Evolutionary conservation across 1,284 basidiomycete genomes (phyloP).

Genomic region (Rugosomyces carneus): DNA sequence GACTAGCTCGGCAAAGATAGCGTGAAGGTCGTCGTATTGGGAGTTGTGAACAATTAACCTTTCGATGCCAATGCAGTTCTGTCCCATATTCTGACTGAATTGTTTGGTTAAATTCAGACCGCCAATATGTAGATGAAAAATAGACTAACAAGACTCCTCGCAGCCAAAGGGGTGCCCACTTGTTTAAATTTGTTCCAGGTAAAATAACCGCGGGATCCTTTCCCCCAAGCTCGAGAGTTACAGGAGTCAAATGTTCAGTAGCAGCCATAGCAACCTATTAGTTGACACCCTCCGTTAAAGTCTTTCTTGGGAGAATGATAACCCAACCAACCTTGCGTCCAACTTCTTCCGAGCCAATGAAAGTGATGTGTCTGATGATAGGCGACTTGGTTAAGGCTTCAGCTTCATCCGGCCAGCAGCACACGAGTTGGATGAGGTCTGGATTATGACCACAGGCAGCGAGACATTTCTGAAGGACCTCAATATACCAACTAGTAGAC

Average conservation of each 20-base stretch:
- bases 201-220: conserved; percentile 79
- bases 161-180: conserved; percentile 74
- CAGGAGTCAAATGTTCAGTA: conserved; percentile 80
- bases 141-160: conserved; percentile 80
- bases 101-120: conserved; percentile 2
- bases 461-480: conserved; percentile 72
- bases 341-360: conserved; percentile 91
- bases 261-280: conserved; percentile 74
- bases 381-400: conserved; percentile 77
- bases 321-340: conserved; percentile 63
- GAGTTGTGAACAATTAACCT: conserved; percentile 79
- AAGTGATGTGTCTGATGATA: conserved; percentile 76
- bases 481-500: conserved; percentile 80
- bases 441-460: conserved; percentile 71
- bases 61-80: conserved; percentile 97
- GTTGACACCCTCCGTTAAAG: neutral
- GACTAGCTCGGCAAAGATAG: conserved; percentile 58
- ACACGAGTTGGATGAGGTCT: conserved; percentile 83
- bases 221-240: conserved; percentile 87
- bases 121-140: conserved; percentile 1
- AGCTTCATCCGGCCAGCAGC: conserved; percentile 86
- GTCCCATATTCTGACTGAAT: conserved; percentile 81
- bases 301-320: neutral
- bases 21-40: conserved; percentile 71
- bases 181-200: conserved; percentile 64